Base-by-base conservation (phyloP, 1,284 basidiomycete genomes). In the Anthracocystis walkeri region DNA sequence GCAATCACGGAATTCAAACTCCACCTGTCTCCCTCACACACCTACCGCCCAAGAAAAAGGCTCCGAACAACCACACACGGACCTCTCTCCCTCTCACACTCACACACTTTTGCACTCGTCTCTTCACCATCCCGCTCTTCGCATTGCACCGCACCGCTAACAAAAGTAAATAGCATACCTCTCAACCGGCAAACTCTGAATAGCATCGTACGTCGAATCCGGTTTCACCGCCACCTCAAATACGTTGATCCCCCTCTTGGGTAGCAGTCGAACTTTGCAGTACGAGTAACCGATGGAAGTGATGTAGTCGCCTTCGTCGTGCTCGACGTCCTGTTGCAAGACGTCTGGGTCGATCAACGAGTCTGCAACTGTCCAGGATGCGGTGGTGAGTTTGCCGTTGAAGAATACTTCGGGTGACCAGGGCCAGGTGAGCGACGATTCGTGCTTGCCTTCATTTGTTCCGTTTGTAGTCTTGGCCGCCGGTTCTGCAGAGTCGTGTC, bases 121-220 rank as follows among this genome's bases (percentile, higher is more conserved):
- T 12, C 35, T 14, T 38, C 35, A 38, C 4, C 35, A 1, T 38
- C 11, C 11, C 40, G 33, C 35, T n/a, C 10, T 49, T 33, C 10
- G 16, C 16, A 40, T 44, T 25, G 27, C 20, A 45, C 20, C 20
- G 52, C n/a, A 8, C 2, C 33, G 23, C 21, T 58, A 72, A 56
- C 65, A 67, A 49, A 76, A 68, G 58, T 60, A 76, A 48, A 76
- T 65, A 21, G 58, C 46, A 48, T 76, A 76, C 35, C 55, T 57
- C 51, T 76, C 74, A 4, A 52, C 46, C 5, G 65, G 61, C n/a
- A 76, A 25, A 1, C 27, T 20, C 10, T 23, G 45, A 11, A 76
- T 44, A n/a, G 58, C 31, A 20, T 23, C 31, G 2, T 51, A 65
- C 2, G 29, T 16, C 5, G 51, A 3, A 2, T 72, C 65, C 1